Evolutionary conservation across 257 asterid species (phyloP), one percentile per base, ranked within the genome.

Genomic region (Penstemon barbatus): DNA sequence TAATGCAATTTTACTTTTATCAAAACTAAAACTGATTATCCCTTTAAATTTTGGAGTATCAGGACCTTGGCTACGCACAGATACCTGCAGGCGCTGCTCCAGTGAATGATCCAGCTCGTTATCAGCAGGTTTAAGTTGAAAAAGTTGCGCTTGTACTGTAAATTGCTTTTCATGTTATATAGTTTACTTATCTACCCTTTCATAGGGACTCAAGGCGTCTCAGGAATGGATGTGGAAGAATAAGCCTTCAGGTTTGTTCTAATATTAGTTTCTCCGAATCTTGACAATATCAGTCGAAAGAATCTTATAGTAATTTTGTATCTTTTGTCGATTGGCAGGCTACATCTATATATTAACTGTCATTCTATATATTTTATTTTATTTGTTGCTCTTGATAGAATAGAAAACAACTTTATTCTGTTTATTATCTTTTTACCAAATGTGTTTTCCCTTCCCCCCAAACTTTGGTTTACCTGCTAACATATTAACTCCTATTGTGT

Each of bases 201-300:
- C 44, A 61, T 74, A 79, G 86, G 84, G 80, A 5, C 71, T 63
- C 38, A 25, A 86, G 73, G 82, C 84, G 6, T 68, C 87, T 51
- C 90, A 84, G 75, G 95, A 87, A 57, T 88, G 97, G 96, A 81
- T 74, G 82, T 81, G 87, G 87, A 81, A 78, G 66, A 80, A 78
- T 69, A 73, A 81, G 60, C 71, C 70, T 62, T 69, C 75, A 83
- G 85, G 85, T 80, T 61, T 25, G 33, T 25, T 63, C 39, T 19
- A 13, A 63, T 68, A 25, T 60, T 8, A 37, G 25, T 10, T 7
- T 39, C 0, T 13, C 57, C 40, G 0, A 37, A n/a, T 7, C 66
- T 9, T 40, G 37, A n/a, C 6, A 8, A 5, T 51, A 43, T 5
- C 12, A 18, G 18, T 10, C 37, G 4, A 8, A 25, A 43, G 36